A percentile compares a stretch with the other conserved stretches of the same genome.
Conservation (phyloP, 768 basidiomycete genomes). For the Coprinopsis strossmayeri region DNA sequence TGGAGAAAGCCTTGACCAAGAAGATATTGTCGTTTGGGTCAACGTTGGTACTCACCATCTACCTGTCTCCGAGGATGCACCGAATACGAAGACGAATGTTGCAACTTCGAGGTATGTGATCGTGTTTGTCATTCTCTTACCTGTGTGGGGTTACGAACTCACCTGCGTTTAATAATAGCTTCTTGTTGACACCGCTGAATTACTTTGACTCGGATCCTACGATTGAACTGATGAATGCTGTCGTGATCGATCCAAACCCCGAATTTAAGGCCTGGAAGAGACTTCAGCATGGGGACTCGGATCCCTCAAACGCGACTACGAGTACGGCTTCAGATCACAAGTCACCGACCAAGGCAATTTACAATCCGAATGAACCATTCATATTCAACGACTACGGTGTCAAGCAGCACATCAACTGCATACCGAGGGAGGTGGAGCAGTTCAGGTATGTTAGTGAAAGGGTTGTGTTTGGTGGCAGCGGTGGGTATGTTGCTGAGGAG, state of each 20-base stretch:
- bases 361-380: constrained; percentile 30
- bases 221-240: constrained; percentile 48
- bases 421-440: no score
- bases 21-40: constrained; percentile 62
- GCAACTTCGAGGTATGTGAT: constrained; percentile 43
- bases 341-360: constrained; percentile 32
- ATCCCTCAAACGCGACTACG: neutral
- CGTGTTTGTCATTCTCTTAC: neutral
- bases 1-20: constrained; percentile 55
- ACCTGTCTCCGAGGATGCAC: constrained; percentile 59
- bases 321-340: no score
- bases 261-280: no score
- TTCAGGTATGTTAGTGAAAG: no score
- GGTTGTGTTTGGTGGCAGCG: no score
- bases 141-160: no score
- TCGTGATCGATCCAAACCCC: constrained; percentile 16
- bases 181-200: constrained; percentile 56
- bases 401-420: constrained; percentile 22
- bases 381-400: constrained; percentile 49
- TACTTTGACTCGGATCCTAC: constrained; percentile 61
- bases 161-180: constrained; percentile 26
- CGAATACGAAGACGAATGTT: constrained; percentile 51
- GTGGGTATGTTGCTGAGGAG: no score
- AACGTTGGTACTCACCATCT: constrained; percentile 66
- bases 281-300: neutral